Evolutionary conservation across 495 filamentous ascomycete genomes (phyloP).

Genomic region (Penicillium samsonianum): DNA sequence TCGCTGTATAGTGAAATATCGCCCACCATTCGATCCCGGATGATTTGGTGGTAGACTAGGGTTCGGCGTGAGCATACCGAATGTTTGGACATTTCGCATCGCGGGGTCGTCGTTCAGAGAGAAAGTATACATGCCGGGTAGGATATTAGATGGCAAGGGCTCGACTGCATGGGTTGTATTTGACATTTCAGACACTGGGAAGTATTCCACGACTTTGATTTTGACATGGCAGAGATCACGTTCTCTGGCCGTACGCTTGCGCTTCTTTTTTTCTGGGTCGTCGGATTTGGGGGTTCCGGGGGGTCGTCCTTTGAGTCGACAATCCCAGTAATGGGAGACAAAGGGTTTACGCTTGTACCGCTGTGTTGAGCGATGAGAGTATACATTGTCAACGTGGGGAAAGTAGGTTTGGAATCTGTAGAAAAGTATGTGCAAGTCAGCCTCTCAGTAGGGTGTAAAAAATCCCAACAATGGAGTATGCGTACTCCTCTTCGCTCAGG

Average conservation of each 20-base stretch:
- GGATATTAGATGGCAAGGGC: slow-evolving; percentile 26
- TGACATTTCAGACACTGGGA: slow-evolving; percentile 52
- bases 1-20: slow-evolving; percentile 72
- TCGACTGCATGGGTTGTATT: slow-evolving; percentile 19
- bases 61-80: slow-evolving; percentile 44
- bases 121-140: slow-evolving; percentile 32
- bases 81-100: slow-evolving; percentile 27
- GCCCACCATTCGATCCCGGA: slow-evolving; percentile 50
- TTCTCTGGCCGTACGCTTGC: slow-evolving; percentile 75
- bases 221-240: slow-evolving; percentile 87
- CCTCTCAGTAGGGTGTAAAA: slow-evolving; percentile 3
- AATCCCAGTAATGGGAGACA: slow-evolving; percentile 88
- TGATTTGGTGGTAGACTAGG: slow-evolving; percentile 39
- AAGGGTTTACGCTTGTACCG: slow-evolving; percentile 82
- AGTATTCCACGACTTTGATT: slow-evolving; percentile 88
- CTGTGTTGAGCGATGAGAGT: slow-evolving; percentile 87
- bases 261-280: slow-evolving; percentile 86
- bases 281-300: slow-evolving; percentile 82
- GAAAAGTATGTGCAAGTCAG: slow-evolving; percentile 7
- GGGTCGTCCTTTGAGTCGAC: slow-evolving; percentile 81
- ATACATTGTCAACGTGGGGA: slow-evolving; percentile 88
- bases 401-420: slow-evolving; percentile 83
- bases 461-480: slow-evolving; percentile 8
- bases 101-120: slow-evolving; percentile 13
- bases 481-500: slow-evolving; percentile 78